Evolutionary conservation across 2,329 filamentous ascomycete genomes (phyloP), one percentile per base, ranked within the genome.

Genomic region (Dendrostoma leiphaemia): DNA sequence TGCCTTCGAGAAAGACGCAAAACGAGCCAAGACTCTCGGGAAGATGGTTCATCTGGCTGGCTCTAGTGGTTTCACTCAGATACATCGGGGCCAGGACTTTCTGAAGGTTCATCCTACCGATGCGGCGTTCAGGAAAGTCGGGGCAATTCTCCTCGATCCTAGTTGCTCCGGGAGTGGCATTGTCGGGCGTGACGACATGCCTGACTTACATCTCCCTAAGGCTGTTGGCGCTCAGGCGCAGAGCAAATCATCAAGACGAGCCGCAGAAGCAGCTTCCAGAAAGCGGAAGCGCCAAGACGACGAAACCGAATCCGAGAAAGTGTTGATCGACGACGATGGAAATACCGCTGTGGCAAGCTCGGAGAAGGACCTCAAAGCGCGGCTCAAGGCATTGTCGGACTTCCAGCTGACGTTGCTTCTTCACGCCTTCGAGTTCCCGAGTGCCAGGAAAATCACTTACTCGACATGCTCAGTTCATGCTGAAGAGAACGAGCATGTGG

Each of bases 151-250:
- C 0, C 79, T 99, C 2, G 94, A 99, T 67, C 94, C 94, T 0
- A 96, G 91, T 67, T 99, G 94, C 68, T 97, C 92, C 1, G 94
- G 94, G 0, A 97, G 91, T 66, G 94, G 94, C 1, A 99, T 99
- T 53, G 84, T 97, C 23, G 90, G 92, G 2, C 82, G 94, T 19
- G 91, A 97, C 62, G 89, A 91, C 43, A 82, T 86, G 67, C 85
- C 90, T 4, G 72, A 81, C 59, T 69, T 94, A 37, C 78, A 86
- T 58, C 75, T 96, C 26, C 78, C 77, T 2, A 67, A 72, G 32
- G 59, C 64, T 15, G 62, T 68, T 2, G 62, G 41, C 4, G 35
- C 48, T 10, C 61, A 54, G 44, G 29, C 46, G 29, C 44, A 26
- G 7, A 55, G 46, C 13, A 54, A 60, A 43, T 43, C 58, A 26